Conservation (phyloP, 768 basidiomycete species). For the Calocybe indica region DNA sequence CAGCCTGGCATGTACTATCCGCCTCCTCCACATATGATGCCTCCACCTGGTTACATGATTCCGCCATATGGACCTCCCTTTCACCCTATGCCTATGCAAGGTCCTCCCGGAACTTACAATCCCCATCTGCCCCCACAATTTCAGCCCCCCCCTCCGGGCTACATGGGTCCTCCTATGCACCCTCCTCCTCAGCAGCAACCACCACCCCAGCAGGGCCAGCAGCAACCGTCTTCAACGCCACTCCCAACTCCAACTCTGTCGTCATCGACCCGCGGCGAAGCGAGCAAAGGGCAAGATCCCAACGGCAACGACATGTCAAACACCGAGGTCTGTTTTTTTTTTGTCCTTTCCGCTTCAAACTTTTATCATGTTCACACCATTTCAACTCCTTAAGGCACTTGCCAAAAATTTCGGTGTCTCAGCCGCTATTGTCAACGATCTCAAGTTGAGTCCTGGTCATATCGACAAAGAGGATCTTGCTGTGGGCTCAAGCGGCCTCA, state of each 20-base stretch:
- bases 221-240: constrained; percentile 17
- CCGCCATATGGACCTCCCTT: constrained; percentile 30
- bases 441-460: constrained; percentile 42
- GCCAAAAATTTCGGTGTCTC: constrained; percentile 79
- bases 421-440: constrained; percentile 59
- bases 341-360: neutral
- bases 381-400: constrained; percentile 37
- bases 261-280: constrained; percentile 17
- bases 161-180: constrained; percentile 15
- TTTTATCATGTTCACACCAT: neutral
- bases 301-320: constrained; percentile 75
- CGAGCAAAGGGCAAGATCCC: constrained; percentile 74
- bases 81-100: constrained; percentile 30
- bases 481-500: constrained; percentile 66
- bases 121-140: constrained; percentile 60
- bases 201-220: constrained; percentile 23
- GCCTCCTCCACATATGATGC: constrained; percentile 41
- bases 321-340: constrained; percentile 38
- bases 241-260: constrained; percentile 13
- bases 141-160: constrained; percentile 35
- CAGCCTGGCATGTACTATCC: constrained; percentile 31
- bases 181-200: constrained; percentile 33
- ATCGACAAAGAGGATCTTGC: constrained; percentile 70
- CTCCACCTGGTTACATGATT: constrained; percentile 34
- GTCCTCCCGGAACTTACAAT: constrained; percentile 38